A percentile compares a stretch with the other conserved stretches of the same genome.
These are phyloP conservation scores for Leucosporidium yakuticum DNA, from an alignment of 768 basidiomycete species.

Conservation along the genomic window DNA sequence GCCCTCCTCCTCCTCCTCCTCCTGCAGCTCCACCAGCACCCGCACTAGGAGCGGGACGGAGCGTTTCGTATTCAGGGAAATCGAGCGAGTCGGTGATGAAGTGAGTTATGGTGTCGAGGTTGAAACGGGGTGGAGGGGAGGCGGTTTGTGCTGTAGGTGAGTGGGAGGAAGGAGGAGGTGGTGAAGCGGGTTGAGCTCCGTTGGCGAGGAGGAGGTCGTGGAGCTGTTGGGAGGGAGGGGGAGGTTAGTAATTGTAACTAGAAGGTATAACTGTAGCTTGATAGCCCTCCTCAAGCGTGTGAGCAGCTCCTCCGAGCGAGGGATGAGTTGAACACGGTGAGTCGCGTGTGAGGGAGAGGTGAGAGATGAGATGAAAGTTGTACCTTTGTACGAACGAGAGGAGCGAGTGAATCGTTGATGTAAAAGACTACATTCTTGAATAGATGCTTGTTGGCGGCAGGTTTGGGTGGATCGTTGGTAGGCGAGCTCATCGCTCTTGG, in stretches of 20 bases:
- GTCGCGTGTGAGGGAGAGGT: too few relatives aligned
- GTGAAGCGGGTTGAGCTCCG: constrained; percentile 18
- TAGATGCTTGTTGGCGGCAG: neutral
- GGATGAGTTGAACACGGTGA: too few relatives aligned
- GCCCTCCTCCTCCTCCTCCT: constrained; percentile 10
- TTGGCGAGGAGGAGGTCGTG: constrained; percentile 10
- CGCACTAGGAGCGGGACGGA: constrained; percentile 43
- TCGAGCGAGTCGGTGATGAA: constrained; percentile 56
- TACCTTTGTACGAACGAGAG: neutral
- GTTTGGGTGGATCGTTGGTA: neutral
- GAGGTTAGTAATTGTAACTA: neutral
- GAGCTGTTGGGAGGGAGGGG: constrained; percentile 9
- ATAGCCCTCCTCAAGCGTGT: neutral
- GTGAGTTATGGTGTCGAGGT: constrained; percentile 49
- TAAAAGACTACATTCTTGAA: constrained; percentile 9
- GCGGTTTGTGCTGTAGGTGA: constrained; percentile 15
- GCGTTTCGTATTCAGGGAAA: constrained; percentile 55
- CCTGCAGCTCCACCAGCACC: too few relatives aligned
- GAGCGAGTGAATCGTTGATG: constrained; percentile 11
- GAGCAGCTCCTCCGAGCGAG: neutral
- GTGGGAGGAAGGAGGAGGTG: too few relatives aligned
- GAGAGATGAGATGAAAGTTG: too few relatives aligned
- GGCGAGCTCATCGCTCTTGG: neutral
- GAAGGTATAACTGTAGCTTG: neutral
- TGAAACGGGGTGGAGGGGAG: constrained; percentile 11